A percentile compares a stretch with the other conserved stretches of the same genome.
phyloP scores from a whole-genome alignment of 2,329 filamentous ascomycete genomes.

The Talaromyces rugulosus region DNA sequence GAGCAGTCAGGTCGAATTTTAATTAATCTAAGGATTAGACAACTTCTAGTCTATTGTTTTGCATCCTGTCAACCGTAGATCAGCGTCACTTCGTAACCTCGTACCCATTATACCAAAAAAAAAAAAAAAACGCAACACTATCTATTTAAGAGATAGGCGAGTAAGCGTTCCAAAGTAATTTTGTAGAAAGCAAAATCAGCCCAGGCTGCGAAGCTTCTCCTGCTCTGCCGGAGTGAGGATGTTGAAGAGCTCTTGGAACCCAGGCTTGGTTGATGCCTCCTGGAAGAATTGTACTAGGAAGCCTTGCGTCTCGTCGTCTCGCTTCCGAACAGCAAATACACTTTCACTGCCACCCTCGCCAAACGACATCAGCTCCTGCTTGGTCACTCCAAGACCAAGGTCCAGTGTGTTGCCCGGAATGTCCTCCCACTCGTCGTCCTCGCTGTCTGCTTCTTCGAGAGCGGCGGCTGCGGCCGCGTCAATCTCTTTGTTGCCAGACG shows the following conservation, averaged over 20 bases:
- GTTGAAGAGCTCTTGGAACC: conserved; percentile 53
- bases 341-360: conserved; percentile 50
- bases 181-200: conserved; percentile 1
- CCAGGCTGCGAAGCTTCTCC: conserved; percentile 33
- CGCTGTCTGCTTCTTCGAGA: conserved; percentile 58
- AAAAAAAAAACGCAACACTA: not conserved
- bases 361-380: conserved; percentile 76
- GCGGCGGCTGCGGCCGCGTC: conserved; percentile 54
- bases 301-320: conserved; percentile 85
- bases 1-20: not conserved
- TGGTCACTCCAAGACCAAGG: conserved; percentile 64
- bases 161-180: too few relatives aligned
- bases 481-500: conserved; percentile 56
- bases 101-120: not conserved
- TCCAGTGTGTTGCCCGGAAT: conserved; percentile 72
- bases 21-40: not conserved
- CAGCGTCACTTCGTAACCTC: not conserved
- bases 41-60: not conserved
- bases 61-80: not conserved
- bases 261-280: conserved; percentile 48
- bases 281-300: conserved; percentile 81
- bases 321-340: conserved; percentile 53
- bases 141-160: too few relatives aligned
- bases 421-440: conserved; percentile 85
- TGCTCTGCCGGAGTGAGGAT: conserved; percentile 52